Evolutionary conservation across 768 basidiomycete genomes (phyloP), one percentile per base, ranked within the genome.

Genomic region (Russula abietina): DNA sequence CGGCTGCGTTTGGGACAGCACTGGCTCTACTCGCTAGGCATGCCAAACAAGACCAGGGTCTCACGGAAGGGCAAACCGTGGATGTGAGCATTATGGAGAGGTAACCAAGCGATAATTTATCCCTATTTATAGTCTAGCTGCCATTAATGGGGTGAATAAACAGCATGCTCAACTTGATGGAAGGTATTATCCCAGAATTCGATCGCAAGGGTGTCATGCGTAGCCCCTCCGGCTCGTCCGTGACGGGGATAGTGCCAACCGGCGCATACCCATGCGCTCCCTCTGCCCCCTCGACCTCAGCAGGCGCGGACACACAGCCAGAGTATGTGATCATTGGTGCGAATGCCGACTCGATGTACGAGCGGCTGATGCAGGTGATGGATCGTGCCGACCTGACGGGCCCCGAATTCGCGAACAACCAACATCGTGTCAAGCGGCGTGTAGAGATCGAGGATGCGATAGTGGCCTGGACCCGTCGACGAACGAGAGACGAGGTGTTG

Each of bases 51-150:
- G 69, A 65, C 10, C 70, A 63, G 55, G 78, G 71, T 24, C 68
- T 69, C 52, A 65, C 59, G 14, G 71, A 68, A 8, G 78, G 87
- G 3, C 79, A 78, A 55, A 84, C 80, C 0, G 86, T 89, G n/a
- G 87, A 89, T 69, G 87, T 88, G 24, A 88, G 87, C 72, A 88
- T 89, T 30, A 76, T 87, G 65, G 86, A 88, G 69, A 88, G 87
- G 87, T 80, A 53, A 69, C n/a, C 4, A 39, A 24, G 16, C 38
- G 22, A 17, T 33, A 53, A 33, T 17, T 30, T 22, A 8, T 24
- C 49, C 5, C 4, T 7, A 12, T 39, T 36, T 12, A n/a, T 36
- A 4, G 32, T 22, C 17, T 22, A 33, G 26, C 43, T 8, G 33
- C 38, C 19, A 12, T 30, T 49, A 7, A 61, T 12, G 24, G 32